Percentiles rank a stretch among this genome's conserved stretches.
Conservation (phyloP, 352 stramenopile genomes). For the Phytophthora pinifolia region DNA sequence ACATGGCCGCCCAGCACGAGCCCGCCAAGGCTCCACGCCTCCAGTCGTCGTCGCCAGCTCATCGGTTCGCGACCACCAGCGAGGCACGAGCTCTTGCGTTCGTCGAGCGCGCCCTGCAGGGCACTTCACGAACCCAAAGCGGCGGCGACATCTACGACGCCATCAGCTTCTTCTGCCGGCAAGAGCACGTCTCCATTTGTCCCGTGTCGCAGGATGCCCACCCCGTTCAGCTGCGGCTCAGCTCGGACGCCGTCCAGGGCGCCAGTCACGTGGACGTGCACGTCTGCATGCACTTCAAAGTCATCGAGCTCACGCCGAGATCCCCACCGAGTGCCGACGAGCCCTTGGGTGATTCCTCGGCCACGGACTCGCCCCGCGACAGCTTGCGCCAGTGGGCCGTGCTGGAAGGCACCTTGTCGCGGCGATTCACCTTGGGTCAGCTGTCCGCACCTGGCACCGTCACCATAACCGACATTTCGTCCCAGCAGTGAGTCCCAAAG, state of each 20-base stretch:
- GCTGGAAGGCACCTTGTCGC: constrained; percentile 53
- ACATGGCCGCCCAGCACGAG: constrained; percentile 4
- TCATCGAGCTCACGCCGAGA: constrained; percentile 49
- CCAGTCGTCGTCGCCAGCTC: constrained; percentile 29
- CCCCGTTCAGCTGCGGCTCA: constrained; percentile 47
- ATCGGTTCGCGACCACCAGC: constrained; percentile 38
- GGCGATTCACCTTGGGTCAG: constrained; percentile 59
- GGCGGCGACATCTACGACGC: constrained; percentile 82
- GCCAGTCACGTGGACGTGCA: constrained; percentile 59
- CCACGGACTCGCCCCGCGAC: constrained; percentile 9
- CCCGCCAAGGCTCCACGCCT: constrained; percentile 4
- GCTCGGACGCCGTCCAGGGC: constrained; percentile 24
- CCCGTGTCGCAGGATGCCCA: constrained; percentile 64
- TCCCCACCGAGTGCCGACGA: too few species aligned
- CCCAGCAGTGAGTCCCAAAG: constrained; percentile 1
- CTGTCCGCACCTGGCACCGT: constrained; percentile 49
- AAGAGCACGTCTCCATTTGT: constrained; percentile 61
- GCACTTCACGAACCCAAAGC: constrained; percentile 71
- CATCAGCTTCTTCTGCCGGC: constrained; percentile 72
- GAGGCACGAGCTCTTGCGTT: constrained; percentile 67
- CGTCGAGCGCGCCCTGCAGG: constrained; percentile 68
- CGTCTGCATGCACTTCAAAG: constrained; percentile 77
- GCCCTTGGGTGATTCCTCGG: too few species aligned
- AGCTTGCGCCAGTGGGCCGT: constrained; percentile 50
- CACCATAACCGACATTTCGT: constrained; percentile 41